phyloP scores from a whole-genome alignment of 148 eudicot genomes.

The Amaranthus cruentus region DNA sequence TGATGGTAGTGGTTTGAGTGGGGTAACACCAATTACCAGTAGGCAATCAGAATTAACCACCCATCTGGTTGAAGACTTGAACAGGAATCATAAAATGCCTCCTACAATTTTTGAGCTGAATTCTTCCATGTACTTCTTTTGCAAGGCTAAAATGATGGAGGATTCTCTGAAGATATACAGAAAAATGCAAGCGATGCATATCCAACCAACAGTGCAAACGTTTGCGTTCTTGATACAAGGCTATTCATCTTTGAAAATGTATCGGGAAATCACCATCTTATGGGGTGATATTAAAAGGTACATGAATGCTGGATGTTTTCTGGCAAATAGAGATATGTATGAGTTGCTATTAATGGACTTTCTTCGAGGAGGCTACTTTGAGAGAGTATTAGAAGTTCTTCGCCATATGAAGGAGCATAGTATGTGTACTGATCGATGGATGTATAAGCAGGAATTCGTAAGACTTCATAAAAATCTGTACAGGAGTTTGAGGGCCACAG shows the following conservation, averaged over 20 bases:
- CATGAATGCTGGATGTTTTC: constrained; percentile 34
- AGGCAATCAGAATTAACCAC: constrained; percentile 38
- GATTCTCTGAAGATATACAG: constrained; percentile 67
- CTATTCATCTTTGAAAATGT: constrained; percentile 58
- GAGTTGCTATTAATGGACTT: constrained; percentile 63
- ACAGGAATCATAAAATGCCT: constrained; percentile 27
- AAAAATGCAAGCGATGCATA: constrained; percentile 51
- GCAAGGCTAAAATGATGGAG: constrained; percentile 77
- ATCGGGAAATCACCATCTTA: constrained; percentile 67
- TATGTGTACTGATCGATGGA: constrained; percentile 66
- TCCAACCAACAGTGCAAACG: constrained; percentile 56
- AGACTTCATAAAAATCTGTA: constrained; percentile 73
- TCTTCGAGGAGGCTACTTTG: constrained; percentile 92
- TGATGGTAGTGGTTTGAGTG: constrained; percentile 11
- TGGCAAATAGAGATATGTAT: constrained; percentile 58
- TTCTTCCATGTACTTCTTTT: constrained; percentile 76
- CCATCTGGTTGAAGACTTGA: constrained; percentile 39
- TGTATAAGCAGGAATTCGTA: constrained; percentile 55
- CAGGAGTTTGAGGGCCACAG: constrained; percentile 45
- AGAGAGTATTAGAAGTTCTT: constrained; percentile 76
- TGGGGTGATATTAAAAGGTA: constrained; percentile 90
- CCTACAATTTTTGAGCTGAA: constrained; percentile 46
- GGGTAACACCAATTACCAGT: constrained; percentile 13
- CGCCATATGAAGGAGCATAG: constrained; percentile 47
- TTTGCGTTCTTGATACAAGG: constrained; percentile 48